Base-by-base conservation (phyloP, 1,139 yeast species). In the Yamadazyma triangularis region DNA sequence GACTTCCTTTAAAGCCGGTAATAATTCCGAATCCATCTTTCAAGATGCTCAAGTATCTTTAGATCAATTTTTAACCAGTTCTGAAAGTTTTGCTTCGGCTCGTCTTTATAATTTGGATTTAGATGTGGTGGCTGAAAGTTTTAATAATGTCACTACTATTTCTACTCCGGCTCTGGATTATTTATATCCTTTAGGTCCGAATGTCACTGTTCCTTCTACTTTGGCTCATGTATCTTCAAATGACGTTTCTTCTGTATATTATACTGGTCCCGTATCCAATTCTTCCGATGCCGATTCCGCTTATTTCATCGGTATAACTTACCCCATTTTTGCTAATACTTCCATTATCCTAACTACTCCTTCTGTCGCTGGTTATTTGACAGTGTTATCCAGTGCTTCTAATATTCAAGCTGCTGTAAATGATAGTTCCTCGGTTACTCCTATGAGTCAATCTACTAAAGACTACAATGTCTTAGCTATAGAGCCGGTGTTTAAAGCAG, bases 311-410 rank as follows among this genome's bases (percentile, higher is more conserved):
- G 79, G 85, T 2, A 48, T 79, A 26, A 77, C 87, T 0, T 45
- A 87, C 4, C 93, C 96, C 0, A 73, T 88, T 2, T 77, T 69
- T 47, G 75, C 87, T 11, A 82, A 84, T 48, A 70, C 81, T 10
- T 83, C 95, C 4, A 80, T 86, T 15, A 62, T 85, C 30, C 56
- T 82, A 15, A 59, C 70, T 19, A 60, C 70, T 12, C 78, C 83
- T 3, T 65, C 73, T 13, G 62, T 84, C 4, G 73, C 81, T 1
- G 96, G 96, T 0, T 88, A 77, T 53, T 47, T 87, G 27, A 71
- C 94, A 0, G 72, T 85, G 5, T 58, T 85, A 2, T 70, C 84
- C 43, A 66, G 70, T 39, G 85, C 91, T 0, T 62, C 64, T 20
- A 56, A 72, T 18, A 56, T 85, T 28, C 64, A 64, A 39, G 41